phyloP scores from a whole-genome alignment of 331 rosid genomes.

The Spiraea crenata region DNA sequence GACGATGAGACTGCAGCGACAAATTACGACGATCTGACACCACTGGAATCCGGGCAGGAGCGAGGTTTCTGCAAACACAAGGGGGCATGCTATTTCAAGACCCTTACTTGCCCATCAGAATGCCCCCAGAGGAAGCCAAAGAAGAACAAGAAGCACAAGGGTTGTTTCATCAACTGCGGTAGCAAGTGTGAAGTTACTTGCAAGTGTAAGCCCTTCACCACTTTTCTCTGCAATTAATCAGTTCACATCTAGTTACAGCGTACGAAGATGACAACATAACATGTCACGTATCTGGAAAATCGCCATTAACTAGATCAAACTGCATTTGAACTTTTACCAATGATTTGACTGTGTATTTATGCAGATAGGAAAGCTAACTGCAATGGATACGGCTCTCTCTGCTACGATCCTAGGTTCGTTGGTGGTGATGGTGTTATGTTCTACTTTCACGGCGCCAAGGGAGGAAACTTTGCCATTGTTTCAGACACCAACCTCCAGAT shows the following conservation, averaged over 20 bases:
- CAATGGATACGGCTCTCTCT: slow-evolving; percentile 71
- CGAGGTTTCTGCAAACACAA: slow-evolving; percentile 48
- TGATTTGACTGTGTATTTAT: background rate
- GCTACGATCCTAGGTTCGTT: slow-evolving; percentile 74
- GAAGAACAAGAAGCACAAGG: slow-evolving; percentile 68
- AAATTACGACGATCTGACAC: slow-evolving; percentile 29
- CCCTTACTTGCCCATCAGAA: slow-evolving; percentile 54
- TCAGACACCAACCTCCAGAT: slow-evolving; percentile 65
- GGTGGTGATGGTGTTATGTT: slow-evolving; percentile 88
- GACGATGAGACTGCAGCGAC: slow-evolving; percentile 13
- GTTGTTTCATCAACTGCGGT: slow-evolving; percentile 58
- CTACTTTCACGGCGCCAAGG: slow-evolving; percentile 80
- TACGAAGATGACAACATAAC: no score
- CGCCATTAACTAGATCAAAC: background rate
- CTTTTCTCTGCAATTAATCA: background rate
- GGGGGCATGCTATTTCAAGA: slow-evolving; percentile 38
- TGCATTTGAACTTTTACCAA: background rate
- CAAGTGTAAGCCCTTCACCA: slow-evolving; percentile 48
- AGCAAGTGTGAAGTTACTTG: slow-evolving; percentile 80
- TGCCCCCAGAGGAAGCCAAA: slow-evolving; percentile 69
- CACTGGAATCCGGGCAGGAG: slow-evolving; percentile 45
- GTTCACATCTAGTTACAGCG: no score
- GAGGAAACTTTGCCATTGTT: slow-evolving; percentile 67
- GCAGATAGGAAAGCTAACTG: slow-evolving; percentile 66
- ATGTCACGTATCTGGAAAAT: background rate